Evolutionary conservation across 2,329 filamentous ascomycete genomes (phyloP), one percentile per base, ranked within the genome.

Genomic region (Penicillium hesseltinei): DNA sequence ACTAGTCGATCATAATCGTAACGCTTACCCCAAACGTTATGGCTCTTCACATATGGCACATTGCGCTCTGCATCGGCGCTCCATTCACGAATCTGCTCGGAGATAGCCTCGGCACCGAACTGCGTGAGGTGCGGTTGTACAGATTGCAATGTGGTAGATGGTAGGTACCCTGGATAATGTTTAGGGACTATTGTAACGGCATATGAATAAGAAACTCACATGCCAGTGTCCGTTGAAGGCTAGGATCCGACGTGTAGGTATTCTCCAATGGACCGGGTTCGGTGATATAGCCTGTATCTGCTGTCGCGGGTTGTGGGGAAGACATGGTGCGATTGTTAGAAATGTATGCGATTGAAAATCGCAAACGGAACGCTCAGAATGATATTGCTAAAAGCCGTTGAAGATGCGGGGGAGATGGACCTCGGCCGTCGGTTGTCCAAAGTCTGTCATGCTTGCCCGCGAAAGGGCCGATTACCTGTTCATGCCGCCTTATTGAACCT

Each of bases 31-130:
- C 89, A 89, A 0, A 82, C 82, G 66, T 87, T 82, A 11, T 84
- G 78, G 1, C 84, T 81, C 42, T 80, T 80, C 4, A 90, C 72
- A 33, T 84, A 84, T 0, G 87, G 87, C 44, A 83, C 81, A 61
- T 88, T 86, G 42, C 76, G 79, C 70, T 91, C 88, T 0, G 88
- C 83, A 68, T 90, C 85, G 0, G 82, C 82, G 35, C 63, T 71
- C 69, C 68, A 72, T 36, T 66, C 68, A 6, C 63, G 62, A 25
- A 73, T 59, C 47, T 61, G 60, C 11, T 65, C 59, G 3, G 71
- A 74, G 31, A 73, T 59, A 15, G 71, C 71, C 53, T 74, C 71
- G 4, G 59, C 68, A 29, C 70, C 72, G 36, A 73, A 63, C 39
- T 65, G 61, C 3, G 39, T 59, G 13, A 73, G 60, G 8, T 66